Evolutionary conservation across 75 land plant species (phyloP).

Genomic region (Cunninghamia lanceolata): DNA sequence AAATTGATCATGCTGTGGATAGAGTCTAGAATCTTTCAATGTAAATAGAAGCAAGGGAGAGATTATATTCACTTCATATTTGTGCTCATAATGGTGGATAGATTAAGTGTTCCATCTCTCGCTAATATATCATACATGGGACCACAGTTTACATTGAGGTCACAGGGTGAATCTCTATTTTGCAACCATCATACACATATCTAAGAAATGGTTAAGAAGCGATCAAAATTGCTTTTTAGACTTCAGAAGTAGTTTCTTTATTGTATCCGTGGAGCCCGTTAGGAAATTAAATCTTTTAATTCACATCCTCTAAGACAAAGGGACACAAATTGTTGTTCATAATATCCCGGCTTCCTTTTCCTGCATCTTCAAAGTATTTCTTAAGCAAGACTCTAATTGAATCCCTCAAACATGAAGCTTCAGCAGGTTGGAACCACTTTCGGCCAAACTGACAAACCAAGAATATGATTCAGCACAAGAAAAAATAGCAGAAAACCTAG

Average conservation of each 20-base stretch:
- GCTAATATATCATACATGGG: neutral
- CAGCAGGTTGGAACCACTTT: slow-evolving; percentile 76
- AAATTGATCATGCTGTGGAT: neutral
- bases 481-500: neutral
- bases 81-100: neutral
- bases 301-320: neutral
- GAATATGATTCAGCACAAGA: slow-evolving; percentile 1
- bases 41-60: neutral
- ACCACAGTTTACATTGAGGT: neutral
- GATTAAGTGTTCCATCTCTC: neutral
- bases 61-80: neutral
- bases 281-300: neutral
- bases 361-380: slow-evolving; percentile 41
- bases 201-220: neutral
- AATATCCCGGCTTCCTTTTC: neutral
- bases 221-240: neutral
- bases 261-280: neutral
- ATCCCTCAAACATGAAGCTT: slow-evolving; percentile 72
- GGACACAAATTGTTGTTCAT: neutral
- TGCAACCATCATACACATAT: neutral
- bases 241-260: neutral
- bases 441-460: slow-evolving; percentile 71
- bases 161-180: neutral
- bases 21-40: neutral
- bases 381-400: slow-evolving; percentile 39